phyloP scores from a whole-genome alignment of 75 land plant species.

The Cupressus sempervirens region DNA sequence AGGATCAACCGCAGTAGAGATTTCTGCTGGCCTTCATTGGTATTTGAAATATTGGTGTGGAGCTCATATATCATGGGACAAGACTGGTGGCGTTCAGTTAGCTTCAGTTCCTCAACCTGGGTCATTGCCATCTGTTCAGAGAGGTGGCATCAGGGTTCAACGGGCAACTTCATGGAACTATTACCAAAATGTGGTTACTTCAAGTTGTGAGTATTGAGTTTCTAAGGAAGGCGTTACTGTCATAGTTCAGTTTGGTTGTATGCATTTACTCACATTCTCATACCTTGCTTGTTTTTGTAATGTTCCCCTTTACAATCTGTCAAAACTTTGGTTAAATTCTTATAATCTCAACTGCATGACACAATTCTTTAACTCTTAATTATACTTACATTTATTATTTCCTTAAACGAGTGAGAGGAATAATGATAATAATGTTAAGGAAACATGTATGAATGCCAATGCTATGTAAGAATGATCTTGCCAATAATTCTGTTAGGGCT shows the following conservation, averaged over 20 bases:
- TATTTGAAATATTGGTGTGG: conserved; percentile 72
- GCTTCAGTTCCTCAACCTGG: conserved; percentile 56
- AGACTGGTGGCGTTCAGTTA: conserved; percentile 71
- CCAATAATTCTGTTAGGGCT: no score
- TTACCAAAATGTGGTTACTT: conserved; percentile 85
- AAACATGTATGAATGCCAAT: no score
- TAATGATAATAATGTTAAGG: no score
- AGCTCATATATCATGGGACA: conserved; percentile 74
- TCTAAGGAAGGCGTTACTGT: neutral
- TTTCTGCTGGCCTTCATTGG: conserved; percentile 78
- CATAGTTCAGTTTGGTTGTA: neutral
- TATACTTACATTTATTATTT: no score
- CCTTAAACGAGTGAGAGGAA: no score
- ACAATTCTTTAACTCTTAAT: no score
- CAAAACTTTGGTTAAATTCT: no score
- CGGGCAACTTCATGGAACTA: conserved; percentile 71
- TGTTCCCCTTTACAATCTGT: no score
- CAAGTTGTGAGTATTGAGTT: conserved; percentile 48
- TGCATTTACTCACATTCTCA: neutral
- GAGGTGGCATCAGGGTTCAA: conserved; percentile 33
- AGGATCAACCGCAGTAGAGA: conserved; percentile 68
- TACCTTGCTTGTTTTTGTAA: no score
- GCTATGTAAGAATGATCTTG: no score
- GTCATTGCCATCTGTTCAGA: conserved; percentile 44
- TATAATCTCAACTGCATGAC: no score